Evolutionary conservation across 2,329 filamentous ascomycete genomes (phyloP).

Genomic region (Xylaria sp.): DNA sequence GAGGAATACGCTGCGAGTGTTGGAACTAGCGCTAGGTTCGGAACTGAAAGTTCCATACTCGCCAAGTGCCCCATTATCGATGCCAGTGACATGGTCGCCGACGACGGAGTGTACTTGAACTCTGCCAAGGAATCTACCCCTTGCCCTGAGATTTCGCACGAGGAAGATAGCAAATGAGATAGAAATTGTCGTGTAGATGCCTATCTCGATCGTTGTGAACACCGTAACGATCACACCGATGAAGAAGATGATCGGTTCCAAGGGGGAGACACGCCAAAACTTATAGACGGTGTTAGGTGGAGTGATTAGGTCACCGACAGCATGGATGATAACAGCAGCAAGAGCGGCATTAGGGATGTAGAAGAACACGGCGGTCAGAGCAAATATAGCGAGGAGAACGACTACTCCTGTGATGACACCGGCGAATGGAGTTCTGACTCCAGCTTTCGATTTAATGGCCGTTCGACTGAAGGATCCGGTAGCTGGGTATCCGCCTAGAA

Average conservation of each 20-base stretch:
- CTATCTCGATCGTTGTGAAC: slow-evolving; percentile 89
- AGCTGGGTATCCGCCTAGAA: slow-evolving; percentile 89
- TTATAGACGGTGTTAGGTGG: slow-evolving; percentile 91
- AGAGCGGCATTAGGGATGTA: slow-evolving; percentile 88
- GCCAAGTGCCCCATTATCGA: slow-evolving; percentile 62
- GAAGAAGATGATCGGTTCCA: slow-evolving; percentile 94
- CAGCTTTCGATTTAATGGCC: slow-evolving; percentile 96
- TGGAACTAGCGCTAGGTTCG: slow-evolving; percentile 44
- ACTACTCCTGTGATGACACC: slow-evolving; percentile 88
- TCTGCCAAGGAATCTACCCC: slow-evolving; percentile 84
- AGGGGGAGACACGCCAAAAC: slow-evolving; percentile 92
- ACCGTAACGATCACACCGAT: slow-evolving; percentile 90
- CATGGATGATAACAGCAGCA: slow-evolving; percentile 93
- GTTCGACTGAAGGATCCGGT: slow-evolving; percentile 97
- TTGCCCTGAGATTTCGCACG: slow-evolving; percentile 84
- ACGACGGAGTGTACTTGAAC: slow-evolving; percentile 87
- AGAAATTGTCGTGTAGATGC: slow-evolving; percentile 87
- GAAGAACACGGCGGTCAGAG: slow-evolving; percentile 87
- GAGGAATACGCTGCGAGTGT: slow-evolving; percentile 81
- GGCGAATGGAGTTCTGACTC: slow-evolving; percentile 89
- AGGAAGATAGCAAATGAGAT: slow-evolving; percentile 82
- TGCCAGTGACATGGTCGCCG: slow-evolving; percentile 77
- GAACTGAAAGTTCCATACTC: slow-evolving; percentile 69
- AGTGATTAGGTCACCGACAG: slow-evolving; percentile 91
- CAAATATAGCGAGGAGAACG: slow-evolving; percentile 90